phyloP scores from a whole-genome alignment of 176 grass and related monocot genomes.

The Bromus sterilis region DNA sequence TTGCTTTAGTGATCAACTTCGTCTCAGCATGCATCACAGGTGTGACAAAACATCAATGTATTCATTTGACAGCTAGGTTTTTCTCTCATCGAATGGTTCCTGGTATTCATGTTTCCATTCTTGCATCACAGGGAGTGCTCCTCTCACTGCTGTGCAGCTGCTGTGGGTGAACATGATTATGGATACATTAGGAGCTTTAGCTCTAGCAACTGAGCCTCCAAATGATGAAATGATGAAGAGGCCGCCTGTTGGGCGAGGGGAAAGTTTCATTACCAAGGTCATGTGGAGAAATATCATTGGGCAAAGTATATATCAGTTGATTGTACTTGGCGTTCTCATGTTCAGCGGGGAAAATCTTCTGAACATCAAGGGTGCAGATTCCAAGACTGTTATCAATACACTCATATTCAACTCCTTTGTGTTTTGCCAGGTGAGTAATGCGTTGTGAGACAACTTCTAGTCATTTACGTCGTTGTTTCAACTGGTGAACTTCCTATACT shows the following conservation, averaged over 20 bases:
- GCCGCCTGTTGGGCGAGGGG: conserved; percentile 45
- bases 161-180: conserved; percentile 99
- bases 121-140: conserved; percentile 53
- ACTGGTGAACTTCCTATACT: neutral
- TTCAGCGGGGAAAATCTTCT: conserved; percentile 54
- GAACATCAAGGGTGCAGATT: conserved; percentile 52
- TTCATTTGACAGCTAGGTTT: neutral
- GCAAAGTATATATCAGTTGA: conserved; percentile 79
- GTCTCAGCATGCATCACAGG: conserved; percentile 78
- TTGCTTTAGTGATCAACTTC: conserved; percentile 80
- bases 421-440: conserved; percentile 75
- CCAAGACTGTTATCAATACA: conserved; percentile 65
- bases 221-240: conserved; percentile 92
- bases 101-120: neutral
- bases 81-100: neutral
- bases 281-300: conserved; percentile 98
- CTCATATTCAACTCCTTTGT: conserved; percentile 97
- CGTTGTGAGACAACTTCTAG: neutral
- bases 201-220: conserved; percentile 85
- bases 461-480: neutral
- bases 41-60: neutral
- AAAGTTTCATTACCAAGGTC: conserved; percentile 80
- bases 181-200: conserved; percentile 93
- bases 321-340: conserved; percentile 74
- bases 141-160: conserved; percentile 89